Evolutionary conservation across 169 alveolate genomes (phyloP).

Genomic region (Eimeria sp.): DNA sequence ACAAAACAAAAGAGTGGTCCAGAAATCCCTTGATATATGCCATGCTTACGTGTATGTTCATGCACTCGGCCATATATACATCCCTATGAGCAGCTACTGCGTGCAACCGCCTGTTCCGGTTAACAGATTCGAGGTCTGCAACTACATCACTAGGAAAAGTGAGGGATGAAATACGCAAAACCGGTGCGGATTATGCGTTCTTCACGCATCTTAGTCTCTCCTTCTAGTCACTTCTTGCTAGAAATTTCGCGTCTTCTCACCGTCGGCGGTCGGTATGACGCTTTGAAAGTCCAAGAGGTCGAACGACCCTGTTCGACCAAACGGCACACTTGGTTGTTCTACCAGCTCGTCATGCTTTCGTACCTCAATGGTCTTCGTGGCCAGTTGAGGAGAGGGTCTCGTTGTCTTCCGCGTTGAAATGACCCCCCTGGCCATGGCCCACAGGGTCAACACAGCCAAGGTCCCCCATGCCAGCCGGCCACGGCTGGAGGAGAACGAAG

Average conservation of each 20-base stretch:
- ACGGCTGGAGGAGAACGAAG: conserved; percentile 12
- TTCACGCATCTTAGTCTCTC: neutral
- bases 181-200: neutral
- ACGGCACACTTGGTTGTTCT: neutral
- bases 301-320: neutral
- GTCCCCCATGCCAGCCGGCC: conserved; percentile 45
- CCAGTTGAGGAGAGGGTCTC: neutral
- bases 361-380: neutral
- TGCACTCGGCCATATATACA: neutral
- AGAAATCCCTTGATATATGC: neutral
- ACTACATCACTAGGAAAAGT: neutral
- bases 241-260: neutral
- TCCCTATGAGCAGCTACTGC: neutral
- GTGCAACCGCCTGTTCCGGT: neutral
- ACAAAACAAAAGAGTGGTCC: neutral
- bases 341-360: neutral
- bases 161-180: neutral
- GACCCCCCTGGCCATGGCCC: conserved; percentile 24
- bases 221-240: neutral
- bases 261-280: neutral
- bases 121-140: neutral
- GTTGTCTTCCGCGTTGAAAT: conserved; percentile 16
- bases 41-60: neutral
- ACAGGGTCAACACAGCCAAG: conserved; percentile 24
- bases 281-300: neutral